Evolutionary conservation across 768 basidiomycete genomes (phyloP).

Genomic region (Leccinum incarnatum): DNA sequence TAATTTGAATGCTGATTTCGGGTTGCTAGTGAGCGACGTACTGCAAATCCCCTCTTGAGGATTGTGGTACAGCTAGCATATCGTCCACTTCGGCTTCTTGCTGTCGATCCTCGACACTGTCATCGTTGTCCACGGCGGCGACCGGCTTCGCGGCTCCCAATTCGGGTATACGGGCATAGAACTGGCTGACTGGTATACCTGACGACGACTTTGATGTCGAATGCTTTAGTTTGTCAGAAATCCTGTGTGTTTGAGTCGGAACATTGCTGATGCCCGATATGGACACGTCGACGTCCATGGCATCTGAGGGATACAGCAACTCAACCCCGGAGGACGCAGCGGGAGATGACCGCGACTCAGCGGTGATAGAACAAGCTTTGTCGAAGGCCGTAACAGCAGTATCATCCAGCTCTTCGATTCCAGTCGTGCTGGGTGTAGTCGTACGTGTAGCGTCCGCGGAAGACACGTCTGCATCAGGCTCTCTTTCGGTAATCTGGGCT

Average conservation of each 20-base stretch:
- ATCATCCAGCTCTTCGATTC: constrained; percentile 16
- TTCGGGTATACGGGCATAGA: constrained; percentile 19
- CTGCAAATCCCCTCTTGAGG: constrained; percentile 17
- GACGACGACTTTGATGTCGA: constrained; percentile 8
- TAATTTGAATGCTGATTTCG: background rate
- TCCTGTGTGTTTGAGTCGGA: background rate
- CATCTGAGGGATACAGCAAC: constrained; percentile 18
- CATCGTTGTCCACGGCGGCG: constrained; percentile 22
- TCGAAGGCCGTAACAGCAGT: constrained; percentile 6
- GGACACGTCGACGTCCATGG: constrained; percentile 28
- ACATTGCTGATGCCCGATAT: background rate
- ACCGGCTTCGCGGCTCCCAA: background rate
- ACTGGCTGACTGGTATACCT: constrained; percentile 18
- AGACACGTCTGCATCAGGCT: constrained; percentile 15
- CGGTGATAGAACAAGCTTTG: constrained; percentile 18
- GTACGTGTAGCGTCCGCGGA: constrained; percentile 17
- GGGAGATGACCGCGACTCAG: constrained; percentile 7
- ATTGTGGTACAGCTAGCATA: constrained; percentile 26
- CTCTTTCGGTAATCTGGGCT: constrained; percentile 3
- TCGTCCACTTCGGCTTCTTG: constrained; percentile 33
- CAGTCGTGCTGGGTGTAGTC: constrained; percentile 20
- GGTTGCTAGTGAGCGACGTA: constrained; percentile 10
- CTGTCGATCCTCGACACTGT: constrained; percentile 27
- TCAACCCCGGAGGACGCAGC: constrained; percentile 4
- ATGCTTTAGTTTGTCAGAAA: background rate